Evolutionary conservation across 345 rosid genomes (phyloP), one percentile per base, ranked within the genome.

Genomic region (Nasturtium officinale): DNA sequence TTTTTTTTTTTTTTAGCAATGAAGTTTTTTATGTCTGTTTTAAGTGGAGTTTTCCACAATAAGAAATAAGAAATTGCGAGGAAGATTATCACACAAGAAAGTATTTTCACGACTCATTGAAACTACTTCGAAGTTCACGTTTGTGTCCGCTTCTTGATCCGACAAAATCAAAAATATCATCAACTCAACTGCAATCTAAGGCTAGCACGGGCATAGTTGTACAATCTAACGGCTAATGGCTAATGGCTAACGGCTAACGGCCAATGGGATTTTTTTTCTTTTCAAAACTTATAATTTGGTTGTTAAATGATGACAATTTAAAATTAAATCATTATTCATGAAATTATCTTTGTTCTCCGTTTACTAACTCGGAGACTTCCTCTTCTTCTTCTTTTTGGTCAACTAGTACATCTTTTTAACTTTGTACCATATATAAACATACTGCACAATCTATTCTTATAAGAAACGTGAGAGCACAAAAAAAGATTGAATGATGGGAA

Each of bases 41-140:
- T 37, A n/a, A n/a, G n/a, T 9, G 0, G 0, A 9, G 11, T 6
- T 42, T 42, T 42, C 62, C 42, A 7, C 28, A n/a, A n/a, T n/a
- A n/a, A n/a, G n/a, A n/a, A 32, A 0, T 11, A 54, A 29, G 77
- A 73, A 64, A 64, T 25, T 73, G 58, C 65, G 56, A 32, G 70
- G 69, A 72, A 63, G 43, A 30, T 55, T 10, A 25, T 16, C 1
- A 61, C 52, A 37, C n/a, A 61, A 59, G 16, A 35, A 33, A 18
- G 56, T 21, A 7, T 1, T 25, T 17, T 5, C 53, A 51, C 1
- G 53, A 71, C 11, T 50, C 21, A 8, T 7, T 50, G 61, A 50
- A 48, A 61, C 10, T 10, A 63, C 69, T 30, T 40, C 48, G 67
- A 58, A 59, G 38, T 59, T 59, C 50, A 59, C 50, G 10, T 65